Conservation (phyloP, 148 eudicot genomes). For the Nepenthes gracilis region DNA sequence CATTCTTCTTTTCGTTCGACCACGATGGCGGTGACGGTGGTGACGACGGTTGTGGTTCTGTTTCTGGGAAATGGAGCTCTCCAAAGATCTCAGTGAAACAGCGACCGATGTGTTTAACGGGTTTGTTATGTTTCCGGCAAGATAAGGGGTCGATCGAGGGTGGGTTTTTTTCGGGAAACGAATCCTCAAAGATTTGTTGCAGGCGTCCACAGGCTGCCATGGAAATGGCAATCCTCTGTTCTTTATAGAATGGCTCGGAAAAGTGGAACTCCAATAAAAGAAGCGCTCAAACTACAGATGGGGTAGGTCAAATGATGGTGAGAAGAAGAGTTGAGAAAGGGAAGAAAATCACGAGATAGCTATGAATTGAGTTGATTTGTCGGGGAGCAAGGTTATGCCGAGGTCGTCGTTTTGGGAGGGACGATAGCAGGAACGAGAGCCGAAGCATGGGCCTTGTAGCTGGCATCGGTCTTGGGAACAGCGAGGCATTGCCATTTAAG, state of each 20-base stretch:
- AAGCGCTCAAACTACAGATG: background rate
- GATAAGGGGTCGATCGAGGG: background rate
- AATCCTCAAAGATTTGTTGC: constrained; percentile 57
- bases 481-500: too few relatives aligned
- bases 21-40: constrained; percentile 13
- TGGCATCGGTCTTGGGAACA: too few relatives aligned
- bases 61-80: too few relatives aligned
- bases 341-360: too few relatives aligned
- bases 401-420: too few relatives aligned
- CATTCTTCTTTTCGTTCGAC: background rate
- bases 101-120: background rate
- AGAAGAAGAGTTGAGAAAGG: too few relatives aligned
- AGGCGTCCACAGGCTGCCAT: constrained; percentile 70
- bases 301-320: too few relatives aligned
- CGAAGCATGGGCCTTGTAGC: too few relatives aligned
- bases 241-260: background rate
- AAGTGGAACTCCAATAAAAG: background rate
- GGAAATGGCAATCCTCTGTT: background rate
- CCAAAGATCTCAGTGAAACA: too few relatives aligned
- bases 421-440: too few relatives aligned
- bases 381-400: too few relatives aligned
- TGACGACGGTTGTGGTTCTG: background rate
- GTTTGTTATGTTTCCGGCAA: background rate
- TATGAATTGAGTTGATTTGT: too few relatives aligned
- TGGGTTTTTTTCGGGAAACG: constrained; percentile 33